Base-by-base conservation (phyloP, 2,329 filamentous ascomycete genomes). In the Boeremia exigua region DNA sequence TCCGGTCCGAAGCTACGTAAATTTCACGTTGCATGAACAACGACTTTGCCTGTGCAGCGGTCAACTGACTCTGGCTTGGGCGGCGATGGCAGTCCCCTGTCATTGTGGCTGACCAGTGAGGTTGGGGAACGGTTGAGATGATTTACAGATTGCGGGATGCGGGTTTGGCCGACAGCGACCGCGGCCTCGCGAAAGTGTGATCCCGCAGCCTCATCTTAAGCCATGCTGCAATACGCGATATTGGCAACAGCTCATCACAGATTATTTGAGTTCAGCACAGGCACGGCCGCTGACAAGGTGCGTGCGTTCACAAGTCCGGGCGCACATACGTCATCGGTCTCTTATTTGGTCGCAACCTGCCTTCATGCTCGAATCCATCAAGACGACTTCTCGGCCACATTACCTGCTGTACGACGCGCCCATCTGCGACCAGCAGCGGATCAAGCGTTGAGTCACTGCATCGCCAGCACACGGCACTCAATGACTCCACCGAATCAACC, bases 161-260 rank as follows among this genome's bases (percentile, higher is more conserved):
- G 45, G 50, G 50, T 49, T 48, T 44, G 38, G 51, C 51, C 50
- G 49, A 43, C 50, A 47, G 38, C 52, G 42, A 30, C 34, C 39
- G 34, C 30, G 27, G 29, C 38, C 36, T 51, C 27, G 54, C 46
- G 15, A 51, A 56, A 34, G 52, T 37, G 38, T 43, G 38, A 23
- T 23, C 39, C 52, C 50, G 49, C 56, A 65, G 64, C 62, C 64
- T 66, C 64, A 64, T 60, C 55, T 47, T 56, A 49, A 61, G 60
- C 61, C 58, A 58, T 56, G 19, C 61, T 65, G 62, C 62, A 63
- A 50, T 52, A 48, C 55, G 40, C 52, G 58, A 55, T 66, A 66
- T 68, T 68, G 65, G 63, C 59, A 64, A 56, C 63, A 59, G 34
- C 52, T 48, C 48, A 37, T 57, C 54, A 57, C 54, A 56, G 43